phyloP scores from a whole-genome alignment of 139 green algal genomes.

The Chlorella sp. region DNA sequence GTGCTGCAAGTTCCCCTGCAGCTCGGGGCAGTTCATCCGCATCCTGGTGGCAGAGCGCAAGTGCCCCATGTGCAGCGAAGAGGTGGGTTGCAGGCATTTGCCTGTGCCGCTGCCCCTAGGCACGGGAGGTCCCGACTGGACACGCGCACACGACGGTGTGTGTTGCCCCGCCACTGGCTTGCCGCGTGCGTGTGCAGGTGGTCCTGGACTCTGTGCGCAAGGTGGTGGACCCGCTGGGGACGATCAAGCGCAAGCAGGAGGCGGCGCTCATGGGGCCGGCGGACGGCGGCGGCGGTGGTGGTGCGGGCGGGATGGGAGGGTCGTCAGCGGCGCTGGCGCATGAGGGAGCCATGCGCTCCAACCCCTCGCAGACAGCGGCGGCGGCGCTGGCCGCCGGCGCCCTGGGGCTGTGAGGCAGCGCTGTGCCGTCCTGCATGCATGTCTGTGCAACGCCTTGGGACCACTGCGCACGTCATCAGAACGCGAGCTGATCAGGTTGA shows the following conservation, averaged over 20 bases:
- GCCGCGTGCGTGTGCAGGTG: not conserved
- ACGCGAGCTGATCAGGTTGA: too few species aligned
- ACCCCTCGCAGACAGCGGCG: too few species aligned
- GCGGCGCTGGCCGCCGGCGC: not conserved
- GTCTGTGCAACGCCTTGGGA: too few species aligned
- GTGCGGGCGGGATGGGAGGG: too few species aligned
- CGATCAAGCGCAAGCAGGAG: slow-evolving; percentile 22
- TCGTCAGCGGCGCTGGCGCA: too few species aligned
- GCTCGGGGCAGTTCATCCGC: slow-evolving; percentile 35
- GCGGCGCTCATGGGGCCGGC: too few species aligned
- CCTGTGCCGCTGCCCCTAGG: not conserved
- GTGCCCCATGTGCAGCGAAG: slow-evolving; percentile 58
- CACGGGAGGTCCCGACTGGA: not conserved
- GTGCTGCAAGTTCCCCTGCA: slow-evolving; percentile 54
- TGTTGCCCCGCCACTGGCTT: not conserved
- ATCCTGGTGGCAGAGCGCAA: slow-evolving; percentile 32
- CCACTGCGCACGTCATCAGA: too few species aligned
- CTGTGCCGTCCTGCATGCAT: too few species aligned
- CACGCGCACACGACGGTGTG: not conserved
- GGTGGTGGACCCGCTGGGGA: slow-evolving; percentile 19
- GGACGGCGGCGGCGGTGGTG: too few species aligned
- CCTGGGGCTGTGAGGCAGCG: too few species aligned
- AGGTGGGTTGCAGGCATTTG: slow-evolving; percentile 3
- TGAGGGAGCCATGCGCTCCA: too few species aligned
- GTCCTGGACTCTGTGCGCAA: slow-evolving; percentile 10